Evolutionary conservation across 441 rosid species (phyloP).

Genomic region (Croton setiger): DNA sequence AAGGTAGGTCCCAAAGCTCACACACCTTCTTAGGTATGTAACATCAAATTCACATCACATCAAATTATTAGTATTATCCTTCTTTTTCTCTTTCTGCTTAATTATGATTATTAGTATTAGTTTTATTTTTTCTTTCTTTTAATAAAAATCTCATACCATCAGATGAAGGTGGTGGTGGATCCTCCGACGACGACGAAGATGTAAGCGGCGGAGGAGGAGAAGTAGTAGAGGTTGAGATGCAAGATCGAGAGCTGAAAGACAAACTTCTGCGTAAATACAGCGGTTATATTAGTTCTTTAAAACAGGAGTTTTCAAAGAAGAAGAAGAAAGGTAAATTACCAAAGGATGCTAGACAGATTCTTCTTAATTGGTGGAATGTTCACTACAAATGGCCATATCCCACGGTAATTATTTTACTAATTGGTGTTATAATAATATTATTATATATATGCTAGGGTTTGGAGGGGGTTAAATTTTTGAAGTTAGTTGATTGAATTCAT

Average conservation of each 20-base stretch:
- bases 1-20: conserved; percentile 7
- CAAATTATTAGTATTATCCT: too few relatives aligned
- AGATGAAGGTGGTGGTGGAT: conserved; percentile 44
- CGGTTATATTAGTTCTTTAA: conserved; percentile 44
- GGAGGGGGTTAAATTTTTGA: too few relatives aligned
- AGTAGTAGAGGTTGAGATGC: conserved; percentile 30
- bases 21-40: conserved; percentile 15
- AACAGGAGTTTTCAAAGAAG: conserved; percentile 53
- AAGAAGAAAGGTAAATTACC: conserved; percentile 68
- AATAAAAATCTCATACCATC: too few relatives aligned
- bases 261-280: conserved; percentile 48
- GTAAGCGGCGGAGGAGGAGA: conserved; percentile 43
- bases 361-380: conserved; percentile 62
- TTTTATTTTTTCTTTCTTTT: too few relatives aligned
- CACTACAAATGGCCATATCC: conserved; percentile 78
- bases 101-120: neutral
- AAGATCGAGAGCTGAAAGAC: conserved; percentile 42
- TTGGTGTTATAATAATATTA: conserved; percentile 5
- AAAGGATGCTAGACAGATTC: conserved; percentile 42
- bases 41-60: conserved; percentile 24
- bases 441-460: neutral
- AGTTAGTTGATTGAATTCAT: neutral
- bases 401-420: too few relatives aligned
- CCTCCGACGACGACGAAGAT: conserved; percentile 49
- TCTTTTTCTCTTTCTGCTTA: neutral